Evolutionary conservation across 2,329 filamentous ascomycete species (phyloP), one percentile per base, ranked within the genome.

Genomic region (Penicillium paneum): DNA sequence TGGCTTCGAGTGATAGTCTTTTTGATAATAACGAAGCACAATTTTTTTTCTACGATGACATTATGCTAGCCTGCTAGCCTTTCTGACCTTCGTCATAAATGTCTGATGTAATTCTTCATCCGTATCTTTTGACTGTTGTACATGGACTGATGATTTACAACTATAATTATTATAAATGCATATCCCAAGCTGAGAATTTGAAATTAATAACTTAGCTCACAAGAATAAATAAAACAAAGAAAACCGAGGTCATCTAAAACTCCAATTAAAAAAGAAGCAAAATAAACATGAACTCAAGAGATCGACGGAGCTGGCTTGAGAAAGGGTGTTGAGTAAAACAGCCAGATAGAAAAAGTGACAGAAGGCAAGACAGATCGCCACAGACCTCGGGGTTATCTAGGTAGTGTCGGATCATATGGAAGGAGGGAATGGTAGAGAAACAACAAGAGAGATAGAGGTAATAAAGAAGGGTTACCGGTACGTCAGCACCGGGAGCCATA

Each of bases 401-500:
- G 17, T 21, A 29, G 17, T 17, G 38, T 46, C 31, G 24, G 36
- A 19, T 35, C 24, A 36, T 49, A 43, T 42, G 21, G 34, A 41
- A 29, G 26, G 32, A 41, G 34, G 26, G 32, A 12, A 49, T 41
- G 21, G 15, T 17, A 17, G 17, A 38, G 39, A n/a, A 41, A 29
- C 15, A 41, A 28, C 24, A 45, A 44, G 26, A 51, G 26, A 28
- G 26, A 42, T 32, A 28, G 41, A 40, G 42, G 31, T 42, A 47
- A 49, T 44, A 28, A 40, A 59, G 44, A 49, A 47, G 42, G 13
- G 21, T 41, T 39, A 13, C 41, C 43, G 38, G 40, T 24, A 52
- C 52, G 55, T 38, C 52, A 7, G 55, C 38, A 46, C 41, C 51
- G 50, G 49, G 41, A 35, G 49, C 26, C 51, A 35, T 45, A 51